A percentile compares a stretch with the other conserved stretches of the same genome.
Conservation (phyloP, 2,329 filamentous ascomycete genomes). For the Fonsecaea nubica region DNA sequence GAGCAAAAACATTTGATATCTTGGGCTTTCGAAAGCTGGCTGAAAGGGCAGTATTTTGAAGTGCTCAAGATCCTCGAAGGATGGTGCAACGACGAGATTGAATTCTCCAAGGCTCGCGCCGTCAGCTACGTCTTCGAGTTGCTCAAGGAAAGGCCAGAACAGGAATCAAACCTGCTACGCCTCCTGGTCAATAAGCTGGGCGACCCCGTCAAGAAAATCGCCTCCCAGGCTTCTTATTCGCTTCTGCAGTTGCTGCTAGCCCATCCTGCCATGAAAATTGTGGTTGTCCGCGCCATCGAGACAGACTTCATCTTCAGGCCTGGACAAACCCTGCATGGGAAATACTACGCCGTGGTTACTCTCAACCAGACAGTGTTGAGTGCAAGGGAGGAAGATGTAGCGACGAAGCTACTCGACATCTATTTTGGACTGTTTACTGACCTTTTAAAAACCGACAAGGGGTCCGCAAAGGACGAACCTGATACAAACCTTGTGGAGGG, state of each 20-base stretch:
- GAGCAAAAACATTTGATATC: slow-evolving; percentile 78
- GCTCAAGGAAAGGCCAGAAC: slow-evolving; percentile 93
- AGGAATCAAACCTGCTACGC: slow-evolving; percentile 90
- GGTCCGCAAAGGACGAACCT: slow-evolving; percentile 41
- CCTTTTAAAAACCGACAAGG: slow-evolving; percentile 70
- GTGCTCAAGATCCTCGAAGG: slow-evolving; percentile 87
- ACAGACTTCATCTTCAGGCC: slow-evolving; percentile 86
- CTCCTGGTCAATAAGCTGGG: slow-evolving; percentile 96
- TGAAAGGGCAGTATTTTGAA: slow-evolving; percentile 93
- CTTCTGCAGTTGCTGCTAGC: slow-evolving; percentile 87
- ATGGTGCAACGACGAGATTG: slow-evolving; percentile 95
- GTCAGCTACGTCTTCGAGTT: slow-evolving; percentile 91
- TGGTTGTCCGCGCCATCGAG: slow-evolving; percentile 84
- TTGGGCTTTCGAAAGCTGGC: slow-evolving; percentile 94
- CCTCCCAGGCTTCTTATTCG: slow-evolving; percentile 89
- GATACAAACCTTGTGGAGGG: slow-evolving; percentile 28
- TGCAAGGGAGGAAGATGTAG: slow-evolving; percentile 78
- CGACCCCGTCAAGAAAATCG: slow-evolving; percentile 93
- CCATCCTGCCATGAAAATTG: slow-evolving; percentile 91
- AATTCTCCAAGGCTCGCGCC: slow-evolving; percentile 85
- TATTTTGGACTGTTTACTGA: slow-evolving; percentile 91
- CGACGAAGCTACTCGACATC: slow-evolving; percentile 80
- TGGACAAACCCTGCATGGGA: slow-evolving; percentile 84
- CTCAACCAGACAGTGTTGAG: slow-evolving; percentile 96
- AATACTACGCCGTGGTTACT: slow-evolving; percentile 95